phyloP scores from a whole-genome alignment of 805 yeast genomes.

The Ascoidea tarda region DNA sequence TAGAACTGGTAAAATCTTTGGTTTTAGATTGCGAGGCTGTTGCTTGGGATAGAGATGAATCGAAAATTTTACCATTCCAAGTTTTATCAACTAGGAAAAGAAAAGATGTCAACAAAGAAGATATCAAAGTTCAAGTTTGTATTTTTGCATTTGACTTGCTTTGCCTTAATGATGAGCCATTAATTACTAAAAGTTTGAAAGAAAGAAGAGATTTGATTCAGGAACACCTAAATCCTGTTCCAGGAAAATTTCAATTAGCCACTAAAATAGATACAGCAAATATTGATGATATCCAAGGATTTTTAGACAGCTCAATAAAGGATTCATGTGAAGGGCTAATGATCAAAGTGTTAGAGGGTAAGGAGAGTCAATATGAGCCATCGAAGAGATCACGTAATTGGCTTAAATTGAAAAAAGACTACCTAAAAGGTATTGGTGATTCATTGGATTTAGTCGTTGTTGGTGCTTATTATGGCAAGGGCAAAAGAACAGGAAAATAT shows the following conservation, averaged over 20 bases:
- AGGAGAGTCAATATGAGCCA: slow-evolving; percentile 81
- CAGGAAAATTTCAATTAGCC: slow-evolving; percentile 77
- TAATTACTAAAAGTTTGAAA: slow-evolving; percentile 49
- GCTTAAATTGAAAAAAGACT: slow-evolving; percentile 92
- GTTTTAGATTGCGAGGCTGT: slow-evolving; percentile 95
- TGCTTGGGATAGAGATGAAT: slow-evolving; percentile 76
- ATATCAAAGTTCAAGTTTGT: slow-evolving; percentile 84
- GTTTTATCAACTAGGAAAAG: slow-evolving; percentile 86
- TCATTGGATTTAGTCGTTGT: slow-evolving; percentile 85
- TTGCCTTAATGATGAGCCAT: slow-evolving; percentile 57
- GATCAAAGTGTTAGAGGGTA: slow-evolving; percentile 81
- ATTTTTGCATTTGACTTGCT: slow-evolving; percentile 84
- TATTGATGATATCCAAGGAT: slow-evolving; percentile 60
- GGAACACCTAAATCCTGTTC: slow-evolving; percentile 40
- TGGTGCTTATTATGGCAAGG: slow-evolving; percentile 89
- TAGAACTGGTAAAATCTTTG: slow-evolving; percentile 32
- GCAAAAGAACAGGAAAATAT: slow-evolving; percentile 88
- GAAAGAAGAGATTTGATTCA: slow-evolving; percentile 56
- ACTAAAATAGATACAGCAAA: slow-evolving; percentile 57
- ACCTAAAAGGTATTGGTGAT: slow-evolving; percentile 90
- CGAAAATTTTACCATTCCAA: slow-evolving; percentile 89
- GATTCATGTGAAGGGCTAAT: slow-evolving; percentile 92
- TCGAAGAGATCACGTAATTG: slow-evolving; percentile 90
- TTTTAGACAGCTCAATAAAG: slow-evolving; percentile 78
- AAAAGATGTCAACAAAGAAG: slow-evolving; percentile 78